Base-by-base conservation (phyloP, 768 basidiomycete genomes). In the Amanita muscaria region DNA sequence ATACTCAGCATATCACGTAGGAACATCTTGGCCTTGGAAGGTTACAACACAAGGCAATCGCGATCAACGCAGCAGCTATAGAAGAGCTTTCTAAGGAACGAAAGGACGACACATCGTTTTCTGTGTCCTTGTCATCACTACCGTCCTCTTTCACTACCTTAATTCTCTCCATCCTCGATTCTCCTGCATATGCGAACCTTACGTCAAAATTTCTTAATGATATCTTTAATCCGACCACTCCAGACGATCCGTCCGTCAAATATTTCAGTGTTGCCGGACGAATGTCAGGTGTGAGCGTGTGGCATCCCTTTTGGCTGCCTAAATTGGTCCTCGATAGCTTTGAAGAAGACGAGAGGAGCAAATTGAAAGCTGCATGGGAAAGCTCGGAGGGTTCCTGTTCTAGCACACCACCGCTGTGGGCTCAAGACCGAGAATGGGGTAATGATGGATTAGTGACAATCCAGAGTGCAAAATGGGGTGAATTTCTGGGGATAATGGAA, bases 221-320 rank as follows among this genome's bases (percentile, higher is more conserved):
- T 30, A 67, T 78, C 0, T 94, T 94, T 72, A 97, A 85, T 69
- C 94, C 80, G 2, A 62, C 65, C 19, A 89, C 83, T 0, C 91
- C 90, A 0, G 68, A 93, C 53, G 77, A 82, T 51, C 79, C 83
- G 1, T 66, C 68, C 31, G 90, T 98, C 45, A 88, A 86, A 56
- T 99, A 99, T 67, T 96, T 83, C 60, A 89, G 86, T 51, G 80
- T 97, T 30, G 88, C 90, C 0, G 88, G 87, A 1, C 77, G 91
- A n/a, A 68, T 79, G 43, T 64, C 69, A 14, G 62, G 67, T 35
- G 70, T 84, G 51, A 78, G 61, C 60, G 71, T 93, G 24, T 89
- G 85, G 82, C 96, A 98, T 60, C 96, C 96, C 0, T 79, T 99
- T 42, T 99, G 94, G 91, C 72, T 97, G 29, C 90, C 94, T 0